These are phyloP conservation scores for Colletotrichum agaves DNA, from an alignment of 2,329 filamentous ascomycete species.

Conservation along the genomic window DNA sequence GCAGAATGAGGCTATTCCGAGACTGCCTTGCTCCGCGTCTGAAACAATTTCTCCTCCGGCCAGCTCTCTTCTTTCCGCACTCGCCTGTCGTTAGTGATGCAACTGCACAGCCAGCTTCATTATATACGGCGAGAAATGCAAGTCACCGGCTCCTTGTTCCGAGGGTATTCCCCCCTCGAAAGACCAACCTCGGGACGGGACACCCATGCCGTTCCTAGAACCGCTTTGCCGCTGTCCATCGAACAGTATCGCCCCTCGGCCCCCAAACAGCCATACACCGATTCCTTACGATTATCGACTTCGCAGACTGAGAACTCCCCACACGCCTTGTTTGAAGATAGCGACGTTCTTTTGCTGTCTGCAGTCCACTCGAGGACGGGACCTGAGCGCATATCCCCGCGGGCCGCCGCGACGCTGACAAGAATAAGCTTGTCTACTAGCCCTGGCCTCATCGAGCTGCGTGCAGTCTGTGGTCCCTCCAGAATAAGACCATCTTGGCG, in stretches of 20 bases:
- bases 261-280: not conserved
- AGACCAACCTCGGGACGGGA: not conserved
- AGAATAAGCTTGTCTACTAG: conserved; percentile 33
- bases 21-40: conserved; percentile 11
- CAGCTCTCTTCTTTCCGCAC: conserved; percentile 3
- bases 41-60: conserved; percentile 17
- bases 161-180: not conserved
- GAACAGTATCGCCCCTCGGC: not conserved
- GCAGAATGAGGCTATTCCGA: conserved; percentile 18
- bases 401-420: conserved; percentile 17
- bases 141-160: not conserved
- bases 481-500: not conserved
- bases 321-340: conserved; percentile 15
- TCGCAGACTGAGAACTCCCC: conserved; percentile 1
- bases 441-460: not conserved
- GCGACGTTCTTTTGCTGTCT: not conserved
- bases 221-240: not conserved
- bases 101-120: not conserved
- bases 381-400: conserved; percentile 18
- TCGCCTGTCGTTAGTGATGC: conserved; percentile 4
- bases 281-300: not conserved
- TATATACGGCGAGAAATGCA: not conserved
- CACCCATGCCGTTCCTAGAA: not conserved
- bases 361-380: not conserved
- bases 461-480: not conserved